Evolutionary conservation across 2,329 filamentous ascomycete genomes (phyloP).

Genomic region (Davidsoniella australis): DNA sequence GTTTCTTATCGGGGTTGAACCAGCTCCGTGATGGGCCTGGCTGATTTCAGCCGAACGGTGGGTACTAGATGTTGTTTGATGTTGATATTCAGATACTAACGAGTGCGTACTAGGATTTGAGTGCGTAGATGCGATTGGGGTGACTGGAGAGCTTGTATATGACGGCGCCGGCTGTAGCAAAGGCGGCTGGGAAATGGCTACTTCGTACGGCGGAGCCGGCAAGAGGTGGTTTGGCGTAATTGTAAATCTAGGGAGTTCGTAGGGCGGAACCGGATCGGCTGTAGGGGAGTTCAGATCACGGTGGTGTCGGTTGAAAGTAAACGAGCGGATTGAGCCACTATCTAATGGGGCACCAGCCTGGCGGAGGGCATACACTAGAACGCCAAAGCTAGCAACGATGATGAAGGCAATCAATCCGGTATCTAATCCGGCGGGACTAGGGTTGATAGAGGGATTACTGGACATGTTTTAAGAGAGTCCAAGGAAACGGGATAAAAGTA

Average conservation of each 20-base stretch:
- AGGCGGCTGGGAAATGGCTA: background rate
- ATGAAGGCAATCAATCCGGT: constrained; percentile 7
- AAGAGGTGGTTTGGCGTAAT: background rate
- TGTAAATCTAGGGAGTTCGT: constrained; percentile 7
- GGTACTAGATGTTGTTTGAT: too few relatives aligned
- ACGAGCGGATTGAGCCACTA: background rate
- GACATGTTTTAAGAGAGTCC: background rate
- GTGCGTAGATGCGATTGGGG: background rate
- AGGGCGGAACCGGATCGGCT: constrained; percentile 10
- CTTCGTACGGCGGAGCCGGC: background rate
- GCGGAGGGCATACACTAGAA: constrained; percentile 9
- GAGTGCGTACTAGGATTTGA: background rate
- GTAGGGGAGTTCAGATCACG: constrained; percentile 3
- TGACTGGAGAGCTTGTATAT: background rate
- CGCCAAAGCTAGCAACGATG: constrained; percentile 9
- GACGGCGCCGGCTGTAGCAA: background rate
- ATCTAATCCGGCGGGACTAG: constrained; percentile 4
- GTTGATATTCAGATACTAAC: background rate
- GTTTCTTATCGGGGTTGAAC: too few relatives aligned
- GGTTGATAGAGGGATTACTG: background rate
- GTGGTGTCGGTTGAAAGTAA: background rate
- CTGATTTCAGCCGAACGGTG: too few relatives aligned
- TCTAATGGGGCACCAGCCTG: background rate
- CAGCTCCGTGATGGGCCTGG: too few relatives aligned
- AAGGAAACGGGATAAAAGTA: background rate